Evolutionary conservation across 495 filamentous ascomycete genomes (phyloP).

Genomic region (Evernia prunastri): DNA sequence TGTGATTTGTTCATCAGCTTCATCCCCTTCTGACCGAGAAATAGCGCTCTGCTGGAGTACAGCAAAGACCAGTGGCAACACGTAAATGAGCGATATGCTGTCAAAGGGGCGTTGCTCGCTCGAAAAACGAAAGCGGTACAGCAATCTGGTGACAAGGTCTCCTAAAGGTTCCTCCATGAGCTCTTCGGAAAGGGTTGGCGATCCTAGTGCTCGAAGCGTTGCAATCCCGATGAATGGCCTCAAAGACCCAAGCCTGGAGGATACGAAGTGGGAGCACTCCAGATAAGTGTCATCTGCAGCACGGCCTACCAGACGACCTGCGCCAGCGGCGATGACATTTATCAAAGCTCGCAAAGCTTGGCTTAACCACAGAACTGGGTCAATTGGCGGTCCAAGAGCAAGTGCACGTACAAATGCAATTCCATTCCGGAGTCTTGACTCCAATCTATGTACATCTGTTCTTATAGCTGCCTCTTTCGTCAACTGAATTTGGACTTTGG

Average conservation of each 20-base stretch:
- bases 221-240: constrained; percentile 81
- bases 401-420: constrained; percentile 78
- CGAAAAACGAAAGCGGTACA: constrained; percentile 84
- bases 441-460: constrained; percentile 56
- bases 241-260: constrained; percentile 66
- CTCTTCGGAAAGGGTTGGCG: constrained; percentile 61
- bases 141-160: constrained; percentile 78
- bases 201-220: constrained; percentile 69
- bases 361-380: constrained; percentile 80
- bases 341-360: constrained; percentile 64
- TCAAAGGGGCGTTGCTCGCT: constrained; percentile 91
- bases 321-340: constrained; percentile 66
- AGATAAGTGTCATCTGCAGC: constrained; percentile 74
- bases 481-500: constrained; percentile 86
- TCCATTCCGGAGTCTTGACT: constrained; percentile 65
- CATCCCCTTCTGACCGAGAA: constrained; percentile 51
- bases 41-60: constrained; percentile 74
- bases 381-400: constrained; percentile 76
- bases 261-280: constrained; percentile 62
- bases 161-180: constrained; percentile 73
- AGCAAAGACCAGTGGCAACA: constrained; percentile 71
- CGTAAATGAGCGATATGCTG: constrained; percentile 73
- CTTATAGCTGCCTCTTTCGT: constrained; percentile 79
- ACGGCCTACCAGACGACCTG: constrained; percentile 71
- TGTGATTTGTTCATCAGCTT: constrained; percentile 82